Conservation (phyloP, 2,329 filamentous ascomycete species). For the Sporothrix variecibatus region DNA sequence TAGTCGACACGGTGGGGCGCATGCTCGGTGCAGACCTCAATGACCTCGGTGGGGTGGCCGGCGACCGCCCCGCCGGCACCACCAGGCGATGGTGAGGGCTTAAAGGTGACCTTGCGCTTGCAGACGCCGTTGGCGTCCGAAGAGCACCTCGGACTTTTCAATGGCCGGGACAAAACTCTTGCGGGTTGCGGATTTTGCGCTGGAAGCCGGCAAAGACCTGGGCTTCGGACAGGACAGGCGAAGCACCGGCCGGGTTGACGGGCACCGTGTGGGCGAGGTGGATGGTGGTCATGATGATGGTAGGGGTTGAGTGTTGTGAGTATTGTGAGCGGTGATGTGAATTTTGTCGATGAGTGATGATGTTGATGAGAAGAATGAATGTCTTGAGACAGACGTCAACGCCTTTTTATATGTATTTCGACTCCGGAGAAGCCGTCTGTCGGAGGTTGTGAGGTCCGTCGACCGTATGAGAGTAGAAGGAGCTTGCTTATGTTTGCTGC, state of each 20-base stretch:
- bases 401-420: background rate
- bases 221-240: conserved; percentile 34
- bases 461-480: background rate
- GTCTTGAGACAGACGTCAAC: background rate
- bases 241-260: conserved; percentile 38
- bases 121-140: conserved; percentile 33
- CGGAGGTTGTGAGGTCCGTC: background rate
- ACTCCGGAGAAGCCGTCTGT: background rate
- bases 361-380: background rate
- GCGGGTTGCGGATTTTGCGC: conserved; percentile 39
- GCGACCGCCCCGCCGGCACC: conserved; percentile 2
- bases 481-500: background rate
- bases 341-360: background rate
- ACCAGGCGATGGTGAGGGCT: background rate
- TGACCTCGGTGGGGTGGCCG: conserved; percentile 25
- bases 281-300: conserved; percentile 36
- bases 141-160: conserved; percentile 35
- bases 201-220: conserved; percentile 41
- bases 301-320: background rate
- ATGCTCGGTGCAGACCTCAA: conserved; percentile 38
- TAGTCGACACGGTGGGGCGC: conserved; percentile 39
- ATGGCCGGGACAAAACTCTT: conserved; percentile 42
- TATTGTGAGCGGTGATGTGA: background rate
- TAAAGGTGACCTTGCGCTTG: conserved; percentile 28
- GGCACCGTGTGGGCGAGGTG: conserved; percentile 37